phyloP scores from a whole-genome alignment of 768 basidiomycete genomes.

The Gyrodon lividus region DNA sequence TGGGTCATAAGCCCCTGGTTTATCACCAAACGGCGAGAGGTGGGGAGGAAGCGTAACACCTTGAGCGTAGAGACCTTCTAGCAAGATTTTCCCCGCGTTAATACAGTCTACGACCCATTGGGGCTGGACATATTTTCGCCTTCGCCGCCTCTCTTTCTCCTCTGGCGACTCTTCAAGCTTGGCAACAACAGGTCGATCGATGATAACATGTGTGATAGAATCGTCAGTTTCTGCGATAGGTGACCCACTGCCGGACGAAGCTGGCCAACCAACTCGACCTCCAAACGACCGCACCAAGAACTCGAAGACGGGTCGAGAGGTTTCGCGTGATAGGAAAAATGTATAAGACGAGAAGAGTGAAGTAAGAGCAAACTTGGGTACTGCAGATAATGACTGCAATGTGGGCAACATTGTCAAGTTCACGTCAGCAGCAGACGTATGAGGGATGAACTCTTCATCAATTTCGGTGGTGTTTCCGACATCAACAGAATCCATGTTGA shows the following conservation, averaged over 20 bases:
- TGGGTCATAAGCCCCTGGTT: slow-evolving; percentile 74
- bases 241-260: slow-evolving; percentile 78
- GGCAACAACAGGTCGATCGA: slow-evolving; percentile 76
- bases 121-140: slow-evolving; percentile 89
- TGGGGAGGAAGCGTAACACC: slow-evolving; percentile 90
- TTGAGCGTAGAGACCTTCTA: slow-evolving; percentile 83
- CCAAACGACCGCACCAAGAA: slow-evolving; percentile 92
- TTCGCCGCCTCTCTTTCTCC: slow-evolving; percentile 58
- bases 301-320: slow-evolving; percentile 88
- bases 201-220: slow-evolving; percentile 91
- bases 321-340: slow-evolving; percentile 93
- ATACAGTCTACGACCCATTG: slow-evolving; percentile 98
- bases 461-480: slow-evolving; percentile 34
- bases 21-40: slow-evolving; percentile 91
- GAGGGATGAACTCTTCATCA: slow-evolving; percentile 69
- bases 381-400: slow-evolving; percentile 59
- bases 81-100: slow-evolving; percentile 80
- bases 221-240: slow-evolving; percentile 75
- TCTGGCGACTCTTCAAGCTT: slow-evolving; percentile 49
- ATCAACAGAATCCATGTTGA: slow-evolving; percentile 36
- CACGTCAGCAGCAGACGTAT: slow-evolving; percentile 51
- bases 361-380: slow-evolving; percentile 56
- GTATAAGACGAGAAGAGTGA: slow-evolving; percentile 81
- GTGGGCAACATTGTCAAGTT: slow-evolving; percentile 59
- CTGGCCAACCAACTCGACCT: slow-evolving; percentile 88